Evolutionary conservation across 108 stramenopile genomes (phyloP).

Genomic region (Cyclotella choctawhatcheeana): DNA sequence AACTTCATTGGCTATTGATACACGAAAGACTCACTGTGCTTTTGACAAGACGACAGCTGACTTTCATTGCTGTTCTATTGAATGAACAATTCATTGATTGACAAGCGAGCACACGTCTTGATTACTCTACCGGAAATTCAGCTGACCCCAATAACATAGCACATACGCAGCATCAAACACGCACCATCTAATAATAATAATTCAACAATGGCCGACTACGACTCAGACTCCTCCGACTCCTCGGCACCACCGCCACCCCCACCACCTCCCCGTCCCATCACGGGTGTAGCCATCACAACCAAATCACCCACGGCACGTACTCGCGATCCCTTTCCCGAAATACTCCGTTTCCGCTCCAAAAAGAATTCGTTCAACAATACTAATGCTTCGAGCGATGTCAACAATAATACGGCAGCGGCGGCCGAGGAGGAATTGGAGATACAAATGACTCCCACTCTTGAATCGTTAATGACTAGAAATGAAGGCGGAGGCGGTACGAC

Average conservation of each 20-base stretch:
- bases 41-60: too few species aligned
- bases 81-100: too few species aligned
- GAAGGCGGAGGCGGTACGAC: too few species aligned
- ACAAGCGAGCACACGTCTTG: too few species aligned
- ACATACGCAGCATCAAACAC: too few species aligned
- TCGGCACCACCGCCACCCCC: constrained; percentile 5
- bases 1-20: too few species aligned
- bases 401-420: constrained; percentile 13
- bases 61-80: too few species aligned
- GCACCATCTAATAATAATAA: not conserved
- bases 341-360: not conserved
- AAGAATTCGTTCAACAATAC: constrained; percentile 2
- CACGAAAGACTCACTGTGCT: too few species aligned
- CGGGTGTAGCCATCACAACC: not conserved
- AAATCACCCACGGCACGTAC: not conserved
- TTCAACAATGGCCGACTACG: not conserved
- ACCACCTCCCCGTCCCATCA: not conserved
- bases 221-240: constrained; percentile 1
- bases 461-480: constrained; percentile 9
- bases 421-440: constrained; percentile 41
- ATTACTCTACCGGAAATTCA: too few species aligned
- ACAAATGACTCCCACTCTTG: constrained; percentile 34
- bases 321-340: not conserved
- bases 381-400: too few species aligned
- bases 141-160: too few species aligned